Evolutionary conservation across 257 asterid species (phyloP), one percentile per base, ranked within the genome.

Genomic region (Eucommia ulmoides): DNA sequence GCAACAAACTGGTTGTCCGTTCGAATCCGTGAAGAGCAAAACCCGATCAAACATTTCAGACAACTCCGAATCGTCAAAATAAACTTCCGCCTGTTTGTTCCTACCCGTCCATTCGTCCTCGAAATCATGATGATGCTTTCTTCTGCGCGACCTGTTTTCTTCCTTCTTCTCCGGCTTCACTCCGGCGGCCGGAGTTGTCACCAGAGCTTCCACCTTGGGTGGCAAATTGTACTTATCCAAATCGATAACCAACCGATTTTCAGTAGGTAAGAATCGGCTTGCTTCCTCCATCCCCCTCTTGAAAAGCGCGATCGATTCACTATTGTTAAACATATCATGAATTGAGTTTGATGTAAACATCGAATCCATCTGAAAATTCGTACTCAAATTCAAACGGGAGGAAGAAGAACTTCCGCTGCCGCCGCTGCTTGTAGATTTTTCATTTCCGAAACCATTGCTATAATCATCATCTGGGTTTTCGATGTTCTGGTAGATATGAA

Each of bases 231-330:
- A 82, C 33, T 82, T 72, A 65, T 80, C 94, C 75, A 89, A 66
- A 71, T 89, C 93, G 33, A 89, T 71, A 53, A 74, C 58, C 73
- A 89, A 63, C 11, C 61, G 84, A 67, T 64, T 81, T 56, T 53
- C 65, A 26, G 70, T 49, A 1, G 94, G 96, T 51, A 89, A 83
- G 56, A 89, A 85, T 52, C 74, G 85, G 57, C 72, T 81, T 25
- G 94, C 98, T 75, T 85, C 98, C 69, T 85, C 98, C 93, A 79
- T 61, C 56, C 98, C 98, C 67, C 76, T 83, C 66, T 73, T 65
- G 75, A 85, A 85, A 71, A 82, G 98, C 71, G 76, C 65, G 54
- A 85, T 66, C 38, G 93, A 80, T 58, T 89, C 93, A 10, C 76
- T 71, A 58, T 80, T 74, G 14, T 53, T 71, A 60, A 82, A 82